Percentiles rank a stretch among this genome's conserved stretches.
Evolutionary conservation across 2,329 filamentous ascomycete species (phyloP).

Genomic region (Neophaeococcomyces aloes): DNA sequence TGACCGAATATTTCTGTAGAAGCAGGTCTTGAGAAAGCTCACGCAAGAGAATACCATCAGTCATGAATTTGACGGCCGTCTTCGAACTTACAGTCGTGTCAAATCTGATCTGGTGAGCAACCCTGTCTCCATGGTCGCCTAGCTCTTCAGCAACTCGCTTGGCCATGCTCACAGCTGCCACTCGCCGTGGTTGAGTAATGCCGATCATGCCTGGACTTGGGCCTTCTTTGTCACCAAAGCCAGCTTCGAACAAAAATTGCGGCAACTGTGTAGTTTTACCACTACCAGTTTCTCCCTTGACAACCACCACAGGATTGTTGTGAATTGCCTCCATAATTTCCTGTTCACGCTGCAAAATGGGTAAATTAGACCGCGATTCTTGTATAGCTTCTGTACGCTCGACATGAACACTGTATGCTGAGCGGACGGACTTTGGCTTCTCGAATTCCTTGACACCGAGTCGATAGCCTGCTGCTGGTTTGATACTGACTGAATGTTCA

Average conservation of each 20-base stretch:
- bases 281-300: conserved; percentile 91
- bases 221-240: conserved; percentile 68
- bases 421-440: conserved; percentile 2
- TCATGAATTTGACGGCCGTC: conserved; percentile 97
- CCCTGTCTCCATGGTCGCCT: conserved; percentile 61
- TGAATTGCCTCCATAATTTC: conserved; percentile 97
- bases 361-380: conserved; percentile 64
- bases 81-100: conserved; percentile 70
- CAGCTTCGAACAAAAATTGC: conserved; percentile 89
- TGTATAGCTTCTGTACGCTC: conserved; percentile 63
- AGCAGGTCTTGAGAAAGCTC: conserved; percentile 86
- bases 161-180: conserved; percentile 94
- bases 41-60: conserved; percentile 85
- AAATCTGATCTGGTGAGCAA: conserved; percentile 92
- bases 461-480: conserved; percentile 4
- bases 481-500: not conserved
- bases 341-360: conserved; percentile 90
- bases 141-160: conserved; percentile 82
- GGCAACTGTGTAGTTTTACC: conserved; percentile 97
- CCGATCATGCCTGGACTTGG: conserved; percentile 87
- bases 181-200: conserved; percentile 85
- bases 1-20: conserved; percentile 78
- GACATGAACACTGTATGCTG: conserved; percentile 66
- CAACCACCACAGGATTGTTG: conserved; percentile 77
- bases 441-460: conserved; percentile 2